A percentile compares a stretch with the other conserved stretches of the same genome.
Evolutionary conservation across 2,329 filamentous ascomycete genomes (phyloP).

Genomic region (Penicillium sp.): DNA sequence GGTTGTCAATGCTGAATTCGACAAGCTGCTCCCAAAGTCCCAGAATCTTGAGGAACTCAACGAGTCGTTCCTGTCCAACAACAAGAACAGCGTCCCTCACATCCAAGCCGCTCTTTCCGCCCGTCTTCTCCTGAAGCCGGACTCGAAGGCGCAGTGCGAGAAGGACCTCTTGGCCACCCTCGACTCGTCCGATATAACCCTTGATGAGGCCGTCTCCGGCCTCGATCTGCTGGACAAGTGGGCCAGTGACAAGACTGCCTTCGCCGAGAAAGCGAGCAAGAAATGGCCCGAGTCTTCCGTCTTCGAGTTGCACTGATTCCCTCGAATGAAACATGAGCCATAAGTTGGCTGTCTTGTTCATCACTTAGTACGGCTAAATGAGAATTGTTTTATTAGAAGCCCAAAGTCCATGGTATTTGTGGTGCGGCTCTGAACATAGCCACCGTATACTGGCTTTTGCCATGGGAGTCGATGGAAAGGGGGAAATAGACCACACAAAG

Average conservation of each 20-base stretch:
- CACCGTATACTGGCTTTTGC: background rate
- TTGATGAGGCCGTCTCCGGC: conserved; percentile 56
- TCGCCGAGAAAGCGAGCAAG: conserved; percentile 39
- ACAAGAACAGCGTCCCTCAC: conserved; percentile 60
- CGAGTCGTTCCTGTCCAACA: conserved; percentile 58
- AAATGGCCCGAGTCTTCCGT: conserved; percentile 41
- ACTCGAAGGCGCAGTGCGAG: conserved; percentile 55
- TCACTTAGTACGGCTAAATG: background rate
- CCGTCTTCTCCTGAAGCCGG: conserved; percentile 55
- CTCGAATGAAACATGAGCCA: background rate
- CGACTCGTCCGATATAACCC: conserved; percentile 47
- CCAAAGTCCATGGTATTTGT: background rate
- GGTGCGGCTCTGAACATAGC: background rate
- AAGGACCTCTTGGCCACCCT: conserved; percentile 60
- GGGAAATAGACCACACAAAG: background rate
- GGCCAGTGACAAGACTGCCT: conserved; percentile 52
- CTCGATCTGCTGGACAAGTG: conserved; percentile 50
- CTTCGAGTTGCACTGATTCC: conserved; percentile 28
- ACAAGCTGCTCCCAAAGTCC: conserved; percentile 53
- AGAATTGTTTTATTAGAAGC: background rate
- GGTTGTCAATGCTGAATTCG: conserved; percentile 66
- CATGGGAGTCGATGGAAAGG: background rate
- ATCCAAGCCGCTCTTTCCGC: conserved; percentile 60
- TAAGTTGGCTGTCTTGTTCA: background rate
- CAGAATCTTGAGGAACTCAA: conserved; percentile 61